phyloP scores from a whole-genome alignment of 306 rosid species.

The Oemleria cerasiformis region DNA sequence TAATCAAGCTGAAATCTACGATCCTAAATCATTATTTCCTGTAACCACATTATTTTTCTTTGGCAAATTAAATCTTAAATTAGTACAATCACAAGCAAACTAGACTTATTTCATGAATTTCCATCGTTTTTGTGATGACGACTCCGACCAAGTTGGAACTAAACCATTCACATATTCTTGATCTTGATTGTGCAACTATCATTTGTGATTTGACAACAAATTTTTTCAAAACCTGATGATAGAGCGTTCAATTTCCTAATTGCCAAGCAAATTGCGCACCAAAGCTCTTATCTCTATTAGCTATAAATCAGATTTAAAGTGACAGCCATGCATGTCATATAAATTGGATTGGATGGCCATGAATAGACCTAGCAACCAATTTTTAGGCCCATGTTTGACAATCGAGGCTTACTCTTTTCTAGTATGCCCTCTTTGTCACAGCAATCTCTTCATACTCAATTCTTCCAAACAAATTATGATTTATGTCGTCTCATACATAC shows the following conservation, averaged over 20 bases:
- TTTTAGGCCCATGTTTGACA: constrained; percentile 4
- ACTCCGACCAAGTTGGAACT: not conserved
- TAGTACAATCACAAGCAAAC: not conserved
- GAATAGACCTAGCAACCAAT: constrained; percentile 33
- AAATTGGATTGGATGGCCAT: not conserved
- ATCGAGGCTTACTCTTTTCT: constrained; percentile 8
- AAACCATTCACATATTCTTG: not conserved
- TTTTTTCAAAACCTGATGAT: not conserved
- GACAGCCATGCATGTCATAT: not conserved
- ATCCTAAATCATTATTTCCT: no score
- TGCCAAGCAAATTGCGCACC: not conserved
- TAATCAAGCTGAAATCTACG: no score
- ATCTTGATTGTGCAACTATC: not conserved
- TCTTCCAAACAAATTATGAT: not conserved
- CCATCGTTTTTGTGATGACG: not conserved
- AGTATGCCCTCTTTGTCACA: not conserved
- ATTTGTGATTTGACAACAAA: not conserved
- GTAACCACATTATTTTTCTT: not conserved
- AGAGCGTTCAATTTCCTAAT: not conserved
- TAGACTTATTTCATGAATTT: not conserved
- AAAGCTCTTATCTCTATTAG: constrained; percentile 2
- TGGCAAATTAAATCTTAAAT: not conserved
- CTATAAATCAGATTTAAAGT: not conserved
- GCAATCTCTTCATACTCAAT: not conserved
- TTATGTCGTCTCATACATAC: no score